Conservation (phyloP, 805 yeast genomes). For the Candida wancherniae region DNA sequence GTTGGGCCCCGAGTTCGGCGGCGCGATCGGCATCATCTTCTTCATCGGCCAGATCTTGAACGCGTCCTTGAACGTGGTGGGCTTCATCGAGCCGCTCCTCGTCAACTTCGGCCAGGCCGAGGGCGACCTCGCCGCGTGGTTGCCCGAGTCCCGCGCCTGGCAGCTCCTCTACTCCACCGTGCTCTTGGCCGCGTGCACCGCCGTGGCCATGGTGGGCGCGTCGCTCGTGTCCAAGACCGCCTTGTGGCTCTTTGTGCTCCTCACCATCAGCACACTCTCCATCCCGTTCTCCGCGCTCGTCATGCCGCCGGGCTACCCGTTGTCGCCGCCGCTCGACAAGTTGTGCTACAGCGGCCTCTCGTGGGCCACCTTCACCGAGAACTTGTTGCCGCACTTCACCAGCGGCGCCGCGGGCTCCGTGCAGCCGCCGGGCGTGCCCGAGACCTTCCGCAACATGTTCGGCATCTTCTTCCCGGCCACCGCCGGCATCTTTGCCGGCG, state of each 20-base stretch:
- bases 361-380: constrained; percentile 59
- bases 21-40: constrained; percentile 92
- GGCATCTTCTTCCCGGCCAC: constrained; percentile 98
- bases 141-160: constrained; percentile 71
- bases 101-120: constrained; percentile 63
- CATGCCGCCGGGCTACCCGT: constrained; percentile 52
- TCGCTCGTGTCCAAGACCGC: constrained; percentile 80
- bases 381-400: constrained; percentile 76
- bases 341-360: constrained; percentile 66
- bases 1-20: constrained; percentile 97
- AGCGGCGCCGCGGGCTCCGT: constrained; percentile 91
- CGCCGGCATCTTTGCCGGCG: constrained; percentile 98
- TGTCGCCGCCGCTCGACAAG: constrained; percentile 42
- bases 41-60: constrained; percentile 92
- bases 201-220: constrained; percentile 77
- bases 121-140: constrained; percentile 51
- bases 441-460: constrained; percentile 79
- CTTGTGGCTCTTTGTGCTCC: constrained; percentile 59
- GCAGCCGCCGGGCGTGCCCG: constrained; percentile 42
- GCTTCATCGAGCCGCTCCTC: constrained; percentile 86
- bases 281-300: constrained; percentile 75
- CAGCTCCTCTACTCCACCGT: constrained; percentile 67
- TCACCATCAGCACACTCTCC: constrained; percentile 69
- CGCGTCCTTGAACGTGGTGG: constrained; percentile 89
- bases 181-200: constrained; percentile 65